Conservation (phyloP, 2,329 filamentous ascomycete species). For the Shiraia sp. region DNA sequence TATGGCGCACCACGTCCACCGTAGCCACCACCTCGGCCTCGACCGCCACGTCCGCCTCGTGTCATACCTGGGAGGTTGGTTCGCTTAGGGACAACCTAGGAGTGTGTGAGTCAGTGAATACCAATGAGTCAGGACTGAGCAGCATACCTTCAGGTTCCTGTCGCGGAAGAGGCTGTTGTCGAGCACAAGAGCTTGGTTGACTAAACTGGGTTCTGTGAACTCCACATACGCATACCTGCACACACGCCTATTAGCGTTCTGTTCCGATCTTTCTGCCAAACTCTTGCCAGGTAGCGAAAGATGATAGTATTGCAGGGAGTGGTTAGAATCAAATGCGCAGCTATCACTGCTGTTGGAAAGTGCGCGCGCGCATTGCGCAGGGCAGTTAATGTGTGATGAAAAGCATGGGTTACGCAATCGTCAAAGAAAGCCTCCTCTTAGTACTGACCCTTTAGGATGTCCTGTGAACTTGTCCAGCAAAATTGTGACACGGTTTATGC, state of each 20-base stretch:
- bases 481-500: conserved; percentile 97
- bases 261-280: conserved; percentile 56
- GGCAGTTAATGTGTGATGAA: neutral
- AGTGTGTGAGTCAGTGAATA: neutral
- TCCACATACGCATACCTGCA: conserved; percentile 97
- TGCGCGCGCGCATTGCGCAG: conserved; percentile 3
- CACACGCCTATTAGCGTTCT: conserved; percentile 51
- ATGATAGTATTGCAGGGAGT: conserved; percentile 5
- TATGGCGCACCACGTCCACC: conserved; percentile 15
- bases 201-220: conserved; percentile 90
- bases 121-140: too few relatives aligned
- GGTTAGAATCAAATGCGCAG: neutral
- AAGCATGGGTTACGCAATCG: conserved; percentile 5
- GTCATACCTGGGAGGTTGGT: conserved; percentile 96
- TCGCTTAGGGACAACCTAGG: conserved; percentile 81
- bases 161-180: conserved; percentile 97
- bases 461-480: conserved; percentile 97
- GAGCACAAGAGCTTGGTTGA: conserved; percentile 89
- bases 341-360: neutral
- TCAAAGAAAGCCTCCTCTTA: conserved; percentile 45
- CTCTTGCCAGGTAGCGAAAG: conserved; percentile 62
- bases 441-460: conserved; percentile 93
- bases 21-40: conserved; percentile 23
- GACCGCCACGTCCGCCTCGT: conserved; percentile 66
- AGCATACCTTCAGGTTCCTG: conserved; percentile 84